These are phyloP conservation scores for Cytospora leucostoma DNA, from an alignment of 2,329 filamentous ascomycete genomes.

Conservation along the genomic window DNA sequence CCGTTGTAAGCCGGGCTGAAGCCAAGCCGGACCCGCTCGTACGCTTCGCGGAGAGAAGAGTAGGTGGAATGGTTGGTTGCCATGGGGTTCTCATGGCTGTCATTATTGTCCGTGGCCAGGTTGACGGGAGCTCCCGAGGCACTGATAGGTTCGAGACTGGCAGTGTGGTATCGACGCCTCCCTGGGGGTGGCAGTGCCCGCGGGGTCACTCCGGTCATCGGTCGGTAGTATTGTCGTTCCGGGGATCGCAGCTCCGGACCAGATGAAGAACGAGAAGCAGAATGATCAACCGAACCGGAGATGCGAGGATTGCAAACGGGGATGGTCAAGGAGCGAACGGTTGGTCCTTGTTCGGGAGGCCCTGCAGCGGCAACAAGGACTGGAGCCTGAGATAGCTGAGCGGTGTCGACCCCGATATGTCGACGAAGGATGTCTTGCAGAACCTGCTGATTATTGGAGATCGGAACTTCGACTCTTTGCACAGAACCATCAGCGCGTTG, in stretches of 20 bases:
- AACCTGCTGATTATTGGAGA: not conserved
- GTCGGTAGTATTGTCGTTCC: not conserved
- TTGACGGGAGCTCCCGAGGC: not conserved
- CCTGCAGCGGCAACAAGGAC: too few species aligned
- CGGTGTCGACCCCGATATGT: not conserved
- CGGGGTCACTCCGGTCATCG: not conserved
- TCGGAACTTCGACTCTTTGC: not conserved
- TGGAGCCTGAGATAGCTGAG: not conserved
- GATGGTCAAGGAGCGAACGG: not conserved
- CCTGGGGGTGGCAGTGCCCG: not conserved
- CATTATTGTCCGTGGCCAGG: not conserved
- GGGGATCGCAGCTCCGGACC: not conserved
- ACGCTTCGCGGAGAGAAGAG: not conserved
- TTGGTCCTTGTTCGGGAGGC: too few species aligned
- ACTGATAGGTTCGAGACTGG: not conserved
- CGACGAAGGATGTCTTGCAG: not conserved
- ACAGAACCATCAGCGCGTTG: not conserved
- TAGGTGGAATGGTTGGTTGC: not conserved
- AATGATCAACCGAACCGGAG: not conserved
- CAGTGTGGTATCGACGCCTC: not conserved
- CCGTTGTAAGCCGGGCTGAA: slow-evolving; percentile 44
- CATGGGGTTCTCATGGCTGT: not conserved
- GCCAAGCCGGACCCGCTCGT: slow-evolving; percentile 24
- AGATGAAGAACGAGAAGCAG: not conserved
- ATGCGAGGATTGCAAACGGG: not conserved